A percentile compares a stretch with the other conserved stretches of the same genome.
Conservation (phyloP, 2,329 filamentous ascomycete genomes). For the Arthrobotrys megalospora region DNA sequence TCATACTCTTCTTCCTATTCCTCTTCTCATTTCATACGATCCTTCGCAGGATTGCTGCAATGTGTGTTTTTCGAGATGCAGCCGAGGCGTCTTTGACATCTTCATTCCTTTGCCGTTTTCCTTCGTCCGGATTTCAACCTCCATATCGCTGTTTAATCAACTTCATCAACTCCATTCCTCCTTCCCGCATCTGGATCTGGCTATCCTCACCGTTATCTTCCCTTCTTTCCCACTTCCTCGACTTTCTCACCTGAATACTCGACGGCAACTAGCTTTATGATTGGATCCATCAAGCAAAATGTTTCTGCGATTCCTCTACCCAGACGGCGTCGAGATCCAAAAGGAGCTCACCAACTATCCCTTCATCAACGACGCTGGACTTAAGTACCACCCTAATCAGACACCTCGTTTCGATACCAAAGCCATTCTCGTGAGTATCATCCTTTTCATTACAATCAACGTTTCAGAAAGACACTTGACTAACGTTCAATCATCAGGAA, state of each 20-base stretch:
- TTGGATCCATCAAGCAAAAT: slow-evolving; percentile 1
- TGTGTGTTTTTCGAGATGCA: slow-evolving; percentile 9
- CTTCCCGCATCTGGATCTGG: slow-evolving; percentile 12
- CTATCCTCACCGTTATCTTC: slow-evolving; percentile 1
- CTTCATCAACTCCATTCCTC: slow-evolving; percentile 17
- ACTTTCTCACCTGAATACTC: background rate
- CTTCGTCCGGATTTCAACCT: slow-evolving; percentile 22
- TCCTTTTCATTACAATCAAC: background rate
- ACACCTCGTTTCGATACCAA: slow-evolving; percentile 35
- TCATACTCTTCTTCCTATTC: background rate
- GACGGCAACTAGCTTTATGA: background rate
- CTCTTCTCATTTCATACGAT: background rate
- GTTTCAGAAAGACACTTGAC: background rate
- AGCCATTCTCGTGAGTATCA: slow-evolving; percentile 44
- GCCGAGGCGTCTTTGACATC: slow-evolving; percentile 1
- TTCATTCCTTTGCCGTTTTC: slow-evolving; percentile 13
- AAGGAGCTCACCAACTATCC: slow-evolving; percentile 39
- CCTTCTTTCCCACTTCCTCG: background rate
- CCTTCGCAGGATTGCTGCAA: background rate
- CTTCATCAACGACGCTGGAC: slow-evolving; percentile 34
- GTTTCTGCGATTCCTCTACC: slow-evolving; percentile 40
- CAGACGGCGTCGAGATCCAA: slow-evolving; percentile 16
- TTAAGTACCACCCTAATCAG: slow-evolving; percentile 41
- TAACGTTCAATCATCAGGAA: slow-evolving; percentile 15
- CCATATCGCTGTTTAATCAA: background rate